Evolutionary conservation across 2,329 filamentous ascomycete genomes (phyloP).

Genomic region (Diaporthe sp.): DNA sequence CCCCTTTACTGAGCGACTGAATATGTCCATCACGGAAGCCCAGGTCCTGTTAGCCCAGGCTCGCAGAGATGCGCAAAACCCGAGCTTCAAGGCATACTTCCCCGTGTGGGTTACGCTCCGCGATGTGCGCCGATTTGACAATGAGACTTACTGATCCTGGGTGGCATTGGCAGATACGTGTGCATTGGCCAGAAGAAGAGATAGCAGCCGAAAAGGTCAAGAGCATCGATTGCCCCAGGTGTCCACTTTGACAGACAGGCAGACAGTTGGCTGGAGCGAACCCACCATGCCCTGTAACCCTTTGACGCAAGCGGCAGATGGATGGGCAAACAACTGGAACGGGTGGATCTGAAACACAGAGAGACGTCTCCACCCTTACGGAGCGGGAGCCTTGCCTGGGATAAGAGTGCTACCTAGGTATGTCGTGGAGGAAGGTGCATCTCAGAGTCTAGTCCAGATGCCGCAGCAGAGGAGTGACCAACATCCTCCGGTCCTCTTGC

Average conservation of each 20-base stretch:
- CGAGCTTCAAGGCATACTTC: constrained; percentile 73
- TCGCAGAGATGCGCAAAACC: constrained; percentile 65
- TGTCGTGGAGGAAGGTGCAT: background rate
- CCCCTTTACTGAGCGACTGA: constrained; percentile 65
- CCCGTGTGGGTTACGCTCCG: constrained; percentile 63
- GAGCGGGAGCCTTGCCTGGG: background rate
- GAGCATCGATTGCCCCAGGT: background rate
- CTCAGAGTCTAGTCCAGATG: background rate
- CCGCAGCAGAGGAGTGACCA: background rate
- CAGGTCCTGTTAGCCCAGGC: constrained; percentile 69
- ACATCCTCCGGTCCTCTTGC: background rate
- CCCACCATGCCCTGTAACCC: background rate
- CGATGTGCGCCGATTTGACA: background rate
- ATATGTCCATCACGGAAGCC: constrained; percentile 71
- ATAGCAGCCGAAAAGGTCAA: constrained; percentile 11
- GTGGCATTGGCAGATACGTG: constrained; percentile 63
- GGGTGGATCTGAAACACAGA: background rate
- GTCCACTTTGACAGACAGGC: background rate
- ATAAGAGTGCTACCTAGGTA: background rate
- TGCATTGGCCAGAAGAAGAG: constrained; percentile 72
- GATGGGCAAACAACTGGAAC: background rate
- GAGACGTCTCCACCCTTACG: background rate
- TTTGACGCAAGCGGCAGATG: background rate
- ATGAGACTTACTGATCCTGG: background rate
- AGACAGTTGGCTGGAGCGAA: background rate